Base-by-base conservation (phyloP, 2,329 filamentous ascomycete genomes). In the Madurella fahalii region DNA sequence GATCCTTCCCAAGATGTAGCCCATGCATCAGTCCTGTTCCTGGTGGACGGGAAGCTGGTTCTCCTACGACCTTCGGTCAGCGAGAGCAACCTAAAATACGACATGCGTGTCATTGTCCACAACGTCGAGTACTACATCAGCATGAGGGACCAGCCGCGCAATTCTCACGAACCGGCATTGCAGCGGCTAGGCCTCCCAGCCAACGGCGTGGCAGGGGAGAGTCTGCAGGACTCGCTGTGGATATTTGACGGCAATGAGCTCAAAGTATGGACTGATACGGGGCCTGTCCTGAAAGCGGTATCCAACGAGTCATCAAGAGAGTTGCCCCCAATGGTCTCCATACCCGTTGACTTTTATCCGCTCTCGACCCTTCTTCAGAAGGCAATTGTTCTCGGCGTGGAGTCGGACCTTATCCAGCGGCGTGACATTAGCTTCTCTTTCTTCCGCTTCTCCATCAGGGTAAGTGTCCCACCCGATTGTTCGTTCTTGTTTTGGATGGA, bases 11-110 rank as follows among this genome's bases (percentile, higher is more conserved):
- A 95, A 68, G 94, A 99, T 69, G 94, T 99, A 9, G 87, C 90
- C 12, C 87, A 93, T 52, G 94, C 94, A 8, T 95, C 91, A 0
- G 92, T 99, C 12, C 75, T 99, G 13, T 96, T 99, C 65, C 78
- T 99, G n/a, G 92, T 99, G 2, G 94, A 99, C 67, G 94, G 93
- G 31, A 99, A 99, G 69, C 82, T 99, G 17, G 94, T 97, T 11
- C 75, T 97, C 39, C 79, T 99, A 47, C 90, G 95, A 61, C 93
- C 94, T 1, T 92, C 90, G 0, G 77, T 90, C 5, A 92, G 89
- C 49, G 88, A 87, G 42, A 89, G 89, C 5, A 87, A 91, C 63
- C 78, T 96, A 49, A 97, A 96, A 74, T 99, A 99, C 67, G 93
- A 97, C 67, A 99, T 99, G 94, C 87, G 92, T 9, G 87, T 97